Base-by-base conservation (phyloP, 345 rosid genomes). In the Pistacia atlantica region DNA sequence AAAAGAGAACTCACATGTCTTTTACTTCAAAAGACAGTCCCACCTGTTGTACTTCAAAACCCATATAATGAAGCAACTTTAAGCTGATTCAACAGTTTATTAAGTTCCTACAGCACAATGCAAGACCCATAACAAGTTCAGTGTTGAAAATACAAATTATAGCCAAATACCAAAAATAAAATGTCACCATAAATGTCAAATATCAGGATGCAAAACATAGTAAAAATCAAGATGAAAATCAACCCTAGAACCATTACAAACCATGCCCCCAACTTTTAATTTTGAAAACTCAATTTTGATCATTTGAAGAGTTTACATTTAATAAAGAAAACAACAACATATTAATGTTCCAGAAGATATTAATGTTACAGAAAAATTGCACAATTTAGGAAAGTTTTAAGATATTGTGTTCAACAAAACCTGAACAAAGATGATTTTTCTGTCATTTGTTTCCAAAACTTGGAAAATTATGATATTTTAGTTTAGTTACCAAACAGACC, bases 81-180 rank as follows among this genome's bases (percentile, higher is more conserved):
- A 18, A 11, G 66, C 75, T n/a, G 18, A 63, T 62, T 69, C 70
- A 73, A 79, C 31, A 4, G 58, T 73, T 60, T 42, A 55, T 51
- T 63, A 74, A 54, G 82, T 79, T 62, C 75, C 82, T 79, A 13
- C 54, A 67, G 62, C 9, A 35, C 70, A 62, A 45, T 38, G 38
- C 57, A 69, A 73, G 12, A 31, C 35, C 35, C 49, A 12, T 31
- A 25, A 38, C 25, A 49, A 73, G 37, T 59, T 79, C 65, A 54
- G 33, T 5, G 22, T 3, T 16, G 5, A 61, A 52, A 61, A 8
- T 25, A 20, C 42, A 22, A 52, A 60, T 51, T 38, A 71, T 11
- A 31, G 12, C 9, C 28, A 2, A 14, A 20, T 7, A 55, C 3
- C 65, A 62, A 52, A 54, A 13, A 1, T 13, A 16, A 0, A 12